Evolutionary conservation across 805 yeast species (phyloP), one percentile per base, ranked within the genome.

Genomic region (Kodamaea jinghongensis): DNA sequence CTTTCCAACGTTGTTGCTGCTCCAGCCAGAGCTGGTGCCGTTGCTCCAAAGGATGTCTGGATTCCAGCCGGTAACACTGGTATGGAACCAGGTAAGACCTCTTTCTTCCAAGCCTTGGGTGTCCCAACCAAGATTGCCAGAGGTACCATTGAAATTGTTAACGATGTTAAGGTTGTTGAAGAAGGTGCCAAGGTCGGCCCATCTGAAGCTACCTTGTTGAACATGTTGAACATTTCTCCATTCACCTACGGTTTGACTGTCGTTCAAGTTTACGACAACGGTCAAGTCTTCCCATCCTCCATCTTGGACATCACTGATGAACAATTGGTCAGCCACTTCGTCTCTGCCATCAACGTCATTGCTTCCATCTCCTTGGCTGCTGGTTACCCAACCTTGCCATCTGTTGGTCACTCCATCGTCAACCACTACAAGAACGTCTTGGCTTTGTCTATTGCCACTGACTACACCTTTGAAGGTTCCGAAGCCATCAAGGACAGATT

Each of bases 71-170:
- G 96, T 75, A 93, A 93, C 96, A 93, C 99, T 61, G 97, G 98
- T 86, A 90, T 93, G 96, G 99, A 93, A 80, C 99, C 99, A 76
- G 98, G 98, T 85, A 93, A 93, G 88, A 93, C 99, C 67, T 93
- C 99, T 70, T 93, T 93, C 95, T 93, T 93, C 98, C 99, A 93
- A 83, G 99, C 99, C 70, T 83, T 93, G 66, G 98, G 98, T 87
- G 96, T 93, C 65, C 99, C 99, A 83, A 93, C 99, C 87, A 93
- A 93, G 95, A 93, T 93, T 89, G 93, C 96, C 76, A 90, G 99
- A 86, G 99, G 99, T 93, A 89, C 96, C 78, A 93, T 93, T 83
- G 99, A 93, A 80, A 93, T 93, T 76, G 89, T 88, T 73, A 75
- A 85, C 61, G 99, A 93, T 69, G 96, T 93, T 65, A 86, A 86